Base-by-base conservation (phyloP, 805 yeast species). In the Teunomyces stri region DNA sequence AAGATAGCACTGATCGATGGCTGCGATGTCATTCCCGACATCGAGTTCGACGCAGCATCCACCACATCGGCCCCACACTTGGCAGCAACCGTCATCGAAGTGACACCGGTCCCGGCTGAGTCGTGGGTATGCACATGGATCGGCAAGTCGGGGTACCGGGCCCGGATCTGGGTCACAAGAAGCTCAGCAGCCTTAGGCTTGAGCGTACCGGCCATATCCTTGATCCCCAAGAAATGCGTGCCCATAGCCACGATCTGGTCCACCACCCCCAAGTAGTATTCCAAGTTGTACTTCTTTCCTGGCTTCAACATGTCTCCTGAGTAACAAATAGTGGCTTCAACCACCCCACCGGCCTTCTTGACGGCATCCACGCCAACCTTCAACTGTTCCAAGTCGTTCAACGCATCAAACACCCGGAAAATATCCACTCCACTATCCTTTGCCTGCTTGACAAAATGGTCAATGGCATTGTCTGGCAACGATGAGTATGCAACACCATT, bases 171-270 rank as follows among this genome's bases (percentile, higher is more conserved):
- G 51, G 91, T 82, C 58, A 94, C 80, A 65, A 94, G 82, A 46
- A 84, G 57, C 42, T 78, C 81, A 39, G 99, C 99, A 51, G 99
- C 99, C 51, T 81, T 75, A 51, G 99, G 99, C 72, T 92, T 91
- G 75, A 94, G 70, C 55, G 98, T 92, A 76, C 99, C 99, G 49
- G 99, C 99, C 99, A 94, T 94, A 75, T 94, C 99, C 74, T 94
- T 94, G 66, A 94, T 94, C 74, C 98, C 99, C 59, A 94, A 78
- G 61, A 94, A 80, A 70, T 94, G 99, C 44, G 98, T 92, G 60
- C 99, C 99, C 89, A 91, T 84, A 51, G 73, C 76, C 50, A 94
- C 97, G 62, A 94, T 84, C 61, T 85, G 75, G 55, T 85, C 95
- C 51, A 88, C 90, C 48, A 92, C 82, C 16, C 76, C 76, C 63